phyloP scores from a whole-genome alignment of 306 rosid species.

The Quercus alba region DNA sequence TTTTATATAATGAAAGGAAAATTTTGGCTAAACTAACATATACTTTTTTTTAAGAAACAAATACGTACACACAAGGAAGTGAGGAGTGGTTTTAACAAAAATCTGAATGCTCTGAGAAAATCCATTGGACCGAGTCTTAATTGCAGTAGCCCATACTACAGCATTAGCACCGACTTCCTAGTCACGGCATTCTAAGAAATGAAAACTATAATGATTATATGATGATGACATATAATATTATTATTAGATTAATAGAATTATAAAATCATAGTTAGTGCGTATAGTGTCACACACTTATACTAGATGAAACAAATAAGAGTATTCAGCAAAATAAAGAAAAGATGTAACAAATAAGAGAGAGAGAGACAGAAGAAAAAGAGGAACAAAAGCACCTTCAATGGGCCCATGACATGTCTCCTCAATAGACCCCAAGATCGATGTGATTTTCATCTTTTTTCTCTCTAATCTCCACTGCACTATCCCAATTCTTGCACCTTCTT shows the following conservation, averaged over 20 bases:
- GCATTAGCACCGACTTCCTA: conserved; percentile 32
- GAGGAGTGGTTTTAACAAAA: too few species aligned
- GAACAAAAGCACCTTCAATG: conserved; percentile 59
- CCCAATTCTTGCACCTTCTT: conserved; percentile 34
- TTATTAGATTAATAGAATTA: neutral
- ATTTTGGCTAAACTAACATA: too few species aligned
- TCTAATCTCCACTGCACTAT: conserved; percentile 44
- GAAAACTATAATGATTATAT: conserved; percentile 41
- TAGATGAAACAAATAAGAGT: neutral
- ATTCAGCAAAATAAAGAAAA: conserved; percentile 10
- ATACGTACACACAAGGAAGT: too few species aligned
- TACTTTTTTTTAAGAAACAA: too few species aligned
- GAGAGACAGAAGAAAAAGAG: conserved; percentile 15
- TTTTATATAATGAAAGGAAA: too few species aligned
- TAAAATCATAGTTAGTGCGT: conserved; percentile 27
- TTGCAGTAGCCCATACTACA: conserved; percentile 1
- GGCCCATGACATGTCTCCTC: conserved; percentile 84
- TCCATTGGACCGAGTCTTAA: conserved; percentile 10
- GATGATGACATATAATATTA: conserved; percentile 23
- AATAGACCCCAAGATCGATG: conserved; percentile 56
- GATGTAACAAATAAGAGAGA: neutral
- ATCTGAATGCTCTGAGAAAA: too few species aligned
- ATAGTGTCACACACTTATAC: conserved; percentile 6
- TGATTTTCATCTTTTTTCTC: conserved; percentile 59
- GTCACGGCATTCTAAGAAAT: conserved; percentile 21